Base-by-base conservation (phyloP, 2,329 filamentous ascomycete species). In the Didymosphaeria variabile region DNA sequence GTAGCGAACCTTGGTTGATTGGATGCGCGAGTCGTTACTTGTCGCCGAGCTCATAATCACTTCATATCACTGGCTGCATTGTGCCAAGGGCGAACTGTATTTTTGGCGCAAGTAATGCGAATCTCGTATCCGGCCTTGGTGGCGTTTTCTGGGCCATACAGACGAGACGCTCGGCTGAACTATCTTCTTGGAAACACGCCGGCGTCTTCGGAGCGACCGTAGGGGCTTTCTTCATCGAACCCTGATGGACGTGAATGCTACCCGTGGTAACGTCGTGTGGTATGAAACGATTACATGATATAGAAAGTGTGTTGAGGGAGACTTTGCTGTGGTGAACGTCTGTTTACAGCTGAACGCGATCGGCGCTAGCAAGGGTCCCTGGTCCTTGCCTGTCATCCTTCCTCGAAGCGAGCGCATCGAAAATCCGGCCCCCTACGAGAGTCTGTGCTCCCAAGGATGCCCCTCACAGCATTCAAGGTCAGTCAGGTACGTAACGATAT, bases 281-380 rank as follows among this genome's bases (percentile, higher is more conserved):
- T 52, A 23, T 23, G 29, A 23, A 13, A 21, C 49, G 2, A 21
- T 36, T 38, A 3, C 23, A 21, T 8, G 31, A 4, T n/a, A 10
- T 54, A 19, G 19, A 31, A 40, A 31, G 31, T 13, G 19, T 31
- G n/a, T 19, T 9, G 21, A 15, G 19, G n/a, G 23, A 44, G 42
- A n/a, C 23, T 44, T 26, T 19, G 38, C 36, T 12, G 26, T 42
- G 34, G 34, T 29, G 23, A 53, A 60, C 26, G 58, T 60, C 45
- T 15, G 42, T 61, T 49, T 61, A 57, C 47, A 57, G 58, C 58
- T 54, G 54, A 54, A 34, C 23, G n/a, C 44, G 54, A 57, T 61
- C 54, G 47, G 29, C 54, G 34, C 58, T 61, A 61, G 54, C 49
- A 29, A 29, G 26, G 26, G 26, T 29, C 26, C 26, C 26, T 32